phyloP scores from a whole-genome alignment of 78 protist species.

The Pigoraptor vietnamica region DNA sequence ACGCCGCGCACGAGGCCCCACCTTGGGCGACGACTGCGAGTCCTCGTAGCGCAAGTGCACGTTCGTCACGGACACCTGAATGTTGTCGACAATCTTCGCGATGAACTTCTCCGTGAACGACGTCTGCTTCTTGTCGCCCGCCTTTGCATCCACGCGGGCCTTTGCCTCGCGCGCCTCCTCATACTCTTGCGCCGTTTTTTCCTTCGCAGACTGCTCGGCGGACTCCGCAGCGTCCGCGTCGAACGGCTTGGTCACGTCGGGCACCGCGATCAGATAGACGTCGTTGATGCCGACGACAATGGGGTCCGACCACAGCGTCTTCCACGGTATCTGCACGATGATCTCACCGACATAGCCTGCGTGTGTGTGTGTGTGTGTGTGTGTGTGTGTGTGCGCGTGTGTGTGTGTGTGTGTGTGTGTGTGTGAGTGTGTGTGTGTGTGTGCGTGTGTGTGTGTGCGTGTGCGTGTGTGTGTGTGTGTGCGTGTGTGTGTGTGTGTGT shows the following conservation, averaged over 20 bases:
- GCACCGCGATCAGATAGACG: not conserved
- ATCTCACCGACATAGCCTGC: not conserved
- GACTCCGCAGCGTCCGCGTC: not conserved
- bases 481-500: not conserved
- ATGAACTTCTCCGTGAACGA: not conserved
- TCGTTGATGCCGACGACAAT: not conserved
- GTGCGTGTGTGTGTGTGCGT: not conserved
- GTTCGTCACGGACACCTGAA: not conserved
- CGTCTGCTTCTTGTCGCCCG: not conserved
- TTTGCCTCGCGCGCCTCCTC: not conserved
- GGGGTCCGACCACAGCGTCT: not conserved
- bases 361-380: not conserved
- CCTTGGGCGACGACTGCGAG: not conserved
- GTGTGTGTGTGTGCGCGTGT: not conserved
- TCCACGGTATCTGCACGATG: not conserved
- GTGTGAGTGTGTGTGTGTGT: not conserved
- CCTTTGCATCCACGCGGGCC: not conserved
- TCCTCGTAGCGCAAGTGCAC: conserved; percentile 18
- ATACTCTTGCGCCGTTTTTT: not conserved
- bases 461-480: not conserved
- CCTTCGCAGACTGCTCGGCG: not conserved
- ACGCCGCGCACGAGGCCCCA: too few species aligned
- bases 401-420: not conserved
- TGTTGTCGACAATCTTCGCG: not conserved
- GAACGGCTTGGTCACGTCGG: not conserved